Evolutionary conservation across 2,329 filamentous ascomycete species (phyloP).

Genomic region (Incumbomyces lentus): DNA sequence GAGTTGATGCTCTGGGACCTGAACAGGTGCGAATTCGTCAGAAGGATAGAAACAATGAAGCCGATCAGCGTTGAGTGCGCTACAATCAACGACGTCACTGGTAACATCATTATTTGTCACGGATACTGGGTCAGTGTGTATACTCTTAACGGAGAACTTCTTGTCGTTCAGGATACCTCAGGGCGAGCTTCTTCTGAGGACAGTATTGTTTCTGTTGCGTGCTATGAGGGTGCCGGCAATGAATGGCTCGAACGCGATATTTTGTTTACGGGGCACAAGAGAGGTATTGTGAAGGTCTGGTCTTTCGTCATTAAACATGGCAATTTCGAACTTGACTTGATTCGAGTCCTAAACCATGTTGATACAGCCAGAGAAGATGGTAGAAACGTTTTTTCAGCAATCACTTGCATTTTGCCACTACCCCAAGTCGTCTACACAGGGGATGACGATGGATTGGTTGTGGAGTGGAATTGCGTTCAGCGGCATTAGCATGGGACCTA

Average conservation of each 20-base stretch:
- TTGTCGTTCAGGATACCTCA: constrained; percentile 76
- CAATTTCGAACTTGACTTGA: constrained; percentile 61
- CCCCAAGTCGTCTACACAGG: constrained; percentile 80
- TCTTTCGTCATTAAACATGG: constrained; percentile 10
- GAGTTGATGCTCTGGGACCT: constrained; percentile 87
- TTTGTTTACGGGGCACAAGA: constrained; percentile 77
- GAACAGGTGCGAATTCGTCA: constrained; percentile 77
- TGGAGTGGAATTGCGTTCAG: constrained; percentile 52
- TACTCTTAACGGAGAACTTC: constrained; percentile 73
- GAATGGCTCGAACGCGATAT: constrained; percentile 85
- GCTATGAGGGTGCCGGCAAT: constrained; percentile 82
- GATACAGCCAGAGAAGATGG: constrained; percentile 56
- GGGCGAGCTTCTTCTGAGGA: constrained; percentile 52
- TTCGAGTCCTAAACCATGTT: constrained; percentile 72
- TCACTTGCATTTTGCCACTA: constrained; percentile 79
- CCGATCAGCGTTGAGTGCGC: constrained; percentile 54
- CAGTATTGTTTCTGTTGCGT: constrained; percentile 69
- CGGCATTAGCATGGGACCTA: constrained; percentile 26
- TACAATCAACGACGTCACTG: constrained; percentile 78
- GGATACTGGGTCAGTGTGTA: constrained; percentile 67
- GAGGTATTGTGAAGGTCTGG: constrained; percentile 73
- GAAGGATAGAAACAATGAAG: constrained; percentile 48
- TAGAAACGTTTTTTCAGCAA: constrained; percentile 49
- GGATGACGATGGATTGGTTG: constrained; percentile 85
- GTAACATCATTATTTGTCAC: constrained; percentile 77